Evolutionary conservation across 352 stramenopile species (phyloP).

Genomic region (Globisporangium mamillatum): DNA sequence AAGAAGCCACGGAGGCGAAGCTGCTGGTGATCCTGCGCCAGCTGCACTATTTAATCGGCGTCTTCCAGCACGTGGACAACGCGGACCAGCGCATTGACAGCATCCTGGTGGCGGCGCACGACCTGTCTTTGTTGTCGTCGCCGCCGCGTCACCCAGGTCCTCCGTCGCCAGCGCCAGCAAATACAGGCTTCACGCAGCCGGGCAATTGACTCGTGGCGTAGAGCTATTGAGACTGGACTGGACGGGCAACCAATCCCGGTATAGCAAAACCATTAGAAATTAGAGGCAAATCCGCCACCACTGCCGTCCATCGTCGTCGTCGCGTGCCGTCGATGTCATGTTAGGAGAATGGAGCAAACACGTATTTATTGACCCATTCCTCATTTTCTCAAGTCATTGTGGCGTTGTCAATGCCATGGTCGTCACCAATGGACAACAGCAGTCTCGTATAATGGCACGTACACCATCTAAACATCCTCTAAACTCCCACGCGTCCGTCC

Average conservation of each 20-base stretch:
- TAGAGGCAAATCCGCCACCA: conserved; percentile 8
- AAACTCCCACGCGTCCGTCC: background rate
- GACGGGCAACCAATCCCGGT: background rate
- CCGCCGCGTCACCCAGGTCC: conserved; percentile 23
- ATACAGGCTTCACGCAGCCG: background rate
- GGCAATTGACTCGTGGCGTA: background rate
- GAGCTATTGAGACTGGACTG: background rate
- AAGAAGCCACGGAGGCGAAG: conserved; percentile 32
- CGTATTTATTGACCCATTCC: conserved; percentile 12
- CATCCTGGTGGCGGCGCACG: conserved; percentile 51
- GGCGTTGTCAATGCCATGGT: background rate
- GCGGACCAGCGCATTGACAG: conserved; percentile 54
- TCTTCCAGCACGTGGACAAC: conserved; percentile 70
- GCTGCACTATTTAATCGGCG: conserved; percentile 69
- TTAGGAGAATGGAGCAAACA: conserved; percentile 6
- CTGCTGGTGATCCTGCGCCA: conserved; percentile 62
- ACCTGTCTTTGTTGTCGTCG: conserved; percentile 24
- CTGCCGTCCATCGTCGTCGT: background rate
- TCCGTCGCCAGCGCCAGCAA: background rate
- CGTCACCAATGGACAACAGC: background rate
- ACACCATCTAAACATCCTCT: background rate
- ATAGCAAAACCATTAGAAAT: conserved; percentile 5
- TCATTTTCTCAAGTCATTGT: background rate
- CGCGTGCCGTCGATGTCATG: background rate
- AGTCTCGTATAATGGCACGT: background rate